A percentile compares a stretch with the other conserved stretches of the same genome.
Conservation (phyloP, 148 eudicot genomes). For the Amaranthus cruentus region DNA sequence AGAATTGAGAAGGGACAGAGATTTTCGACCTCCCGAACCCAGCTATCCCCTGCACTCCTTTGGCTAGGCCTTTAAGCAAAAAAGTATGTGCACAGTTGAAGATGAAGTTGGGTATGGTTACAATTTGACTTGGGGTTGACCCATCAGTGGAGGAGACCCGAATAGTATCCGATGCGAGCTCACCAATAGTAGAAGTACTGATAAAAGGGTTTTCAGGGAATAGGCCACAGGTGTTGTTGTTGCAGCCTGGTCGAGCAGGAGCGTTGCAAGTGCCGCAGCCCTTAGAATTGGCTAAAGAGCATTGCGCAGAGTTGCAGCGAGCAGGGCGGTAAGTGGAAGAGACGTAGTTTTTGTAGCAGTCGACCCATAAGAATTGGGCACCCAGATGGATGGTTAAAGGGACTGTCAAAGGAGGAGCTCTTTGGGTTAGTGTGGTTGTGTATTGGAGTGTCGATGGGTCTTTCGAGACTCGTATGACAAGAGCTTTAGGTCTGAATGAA, state of each 20-base stretch:
- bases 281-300: constrained; percentile 1
- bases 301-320: constrained; percentile 17
- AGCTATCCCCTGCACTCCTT: constrained; percentile 38
- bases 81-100: constrained; percentile 31
- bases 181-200: constrained; percentile 13
- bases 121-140: constrained; percentile 23
- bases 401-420: constrained; percentile 4
- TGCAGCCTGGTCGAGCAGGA: constrained; percentile 16
- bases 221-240: constrained; percentile 34
- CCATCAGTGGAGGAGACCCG: constrained; percentile 42
- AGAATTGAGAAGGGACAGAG: constrained; percentile 37
- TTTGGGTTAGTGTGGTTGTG: constrained; percentile 4
- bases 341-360: constrained; percentile 9
- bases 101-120: constrained; percentile 18
- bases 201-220: constrained; percentile 25
- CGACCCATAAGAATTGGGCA: constrained; percentile 9
- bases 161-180: constrained; percentile 29
- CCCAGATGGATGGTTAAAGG: constrained; percentile 14
- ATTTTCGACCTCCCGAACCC: constrained; percentile 37
- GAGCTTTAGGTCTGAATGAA: constrained; percentile 7
- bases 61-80: constrained; percentile 34
- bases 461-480: constrained; percentile 14
- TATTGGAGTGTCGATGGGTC: constrained; percentile 21
- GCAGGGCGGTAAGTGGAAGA: constrained; percentile 5
- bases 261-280: constrained; percentile 2